Percentiles rank a stretch among this genome's conserved stretches.
Evolutionary conservation across 1,139 yeast genomes (phyloP).

Genomic region (Hyphopichia pseudoburtonii): DNA sequence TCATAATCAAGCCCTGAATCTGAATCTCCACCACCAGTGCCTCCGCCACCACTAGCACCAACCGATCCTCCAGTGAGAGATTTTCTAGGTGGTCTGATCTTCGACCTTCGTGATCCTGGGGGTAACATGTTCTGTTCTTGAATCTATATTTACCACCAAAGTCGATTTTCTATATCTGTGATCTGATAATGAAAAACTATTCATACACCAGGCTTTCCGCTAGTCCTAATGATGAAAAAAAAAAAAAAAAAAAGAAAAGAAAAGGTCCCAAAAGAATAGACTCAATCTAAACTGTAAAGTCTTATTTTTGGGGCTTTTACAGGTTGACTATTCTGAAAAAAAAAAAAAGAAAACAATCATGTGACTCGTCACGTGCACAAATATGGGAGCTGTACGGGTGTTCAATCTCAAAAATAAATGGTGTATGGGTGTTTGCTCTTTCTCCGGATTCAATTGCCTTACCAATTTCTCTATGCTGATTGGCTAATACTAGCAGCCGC

Average conservation of each 20-base stretch:
- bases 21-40: slow-evolving; percentile 14
- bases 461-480: slow-evolving; percentile 5
- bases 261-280: no score
- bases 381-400: slow-evolving; percentile 1
- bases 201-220: no score
- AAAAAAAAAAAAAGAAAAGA: no score
- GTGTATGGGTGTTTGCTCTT: not conserved
- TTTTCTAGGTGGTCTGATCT: slow-evolving; percentile 74
- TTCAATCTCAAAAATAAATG: no score
- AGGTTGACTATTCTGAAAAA: not conserved
- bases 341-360: not conserved
- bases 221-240: no score
- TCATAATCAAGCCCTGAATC: slow-evolving; percentile 48
- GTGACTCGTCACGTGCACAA: not conserved
- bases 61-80: no score
- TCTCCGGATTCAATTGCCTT: slow-evolving; percentile 1
- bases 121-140: slow-evolving; percentile 29
- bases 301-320: not conserved
- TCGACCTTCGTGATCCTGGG: slow-evolving; percentile 49
- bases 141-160: no score
- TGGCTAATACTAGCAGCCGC: slow-evolving; percentile 6
- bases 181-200: no score
- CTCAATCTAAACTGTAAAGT: not conserved
- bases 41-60: slow-evolving; percentile 18
- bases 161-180: no score